Base-by-base conservation (phyloP, 495 filamentous ascomycete genomes). In the Elasticomyces elasticus region DNA sequence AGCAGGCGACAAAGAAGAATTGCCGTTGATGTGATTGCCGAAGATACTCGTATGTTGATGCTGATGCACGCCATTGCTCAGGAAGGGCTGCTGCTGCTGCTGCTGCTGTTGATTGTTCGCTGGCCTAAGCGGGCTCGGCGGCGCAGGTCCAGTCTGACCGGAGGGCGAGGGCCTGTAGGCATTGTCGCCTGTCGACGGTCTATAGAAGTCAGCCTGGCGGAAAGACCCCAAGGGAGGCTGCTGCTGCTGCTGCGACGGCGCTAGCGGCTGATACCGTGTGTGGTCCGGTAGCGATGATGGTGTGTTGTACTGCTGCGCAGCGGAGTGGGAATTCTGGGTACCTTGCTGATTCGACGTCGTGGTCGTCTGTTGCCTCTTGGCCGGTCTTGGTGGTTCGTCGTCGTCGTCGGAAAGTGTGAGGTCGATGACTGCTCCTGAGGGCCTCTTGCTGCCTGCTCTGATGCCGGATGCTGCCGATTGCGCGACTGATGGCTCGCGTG, bases 321-420 rank as follows among this genome's bases (percentile, higher is more conserved):
- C 31, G 44, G 51, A 31, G 38, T 28, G 46, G 31, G 27, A 25
- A 22, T 41, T 41, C 20, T 28, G 26, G 27, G 37, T 42, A 33
- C 15, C 40, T 50, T 28, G 59, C 20, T 33, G 30, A 37, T 26
- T 31, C 26, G 30, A 37, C 28, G 30, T 15, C 15, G 38, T 17
- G 46, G 55, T 52, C 9, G 42, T 31, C 11, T 25, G 10, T 13
- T 55, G 56, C n/a, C 61, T 23, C 44, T 60, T 63, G 1, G 56
- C 31, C 5, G 61, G 53, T 22, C 61, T 41, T 11, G 52, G 47
- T 6, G 78, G 78, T 38, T 82, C 77, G 26, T 90, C 86, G 54
- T 87, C 84, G 51, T 87, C 84, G 43, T 83, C 82, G 59, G 80
- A 87, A 1, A 80, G 71, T 0, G 85, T 92, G 52, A 92, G 76